Base-by-base conservation (phyloP, 768 basidiomycete species). In the Butyriboletus loyo region DNA sequence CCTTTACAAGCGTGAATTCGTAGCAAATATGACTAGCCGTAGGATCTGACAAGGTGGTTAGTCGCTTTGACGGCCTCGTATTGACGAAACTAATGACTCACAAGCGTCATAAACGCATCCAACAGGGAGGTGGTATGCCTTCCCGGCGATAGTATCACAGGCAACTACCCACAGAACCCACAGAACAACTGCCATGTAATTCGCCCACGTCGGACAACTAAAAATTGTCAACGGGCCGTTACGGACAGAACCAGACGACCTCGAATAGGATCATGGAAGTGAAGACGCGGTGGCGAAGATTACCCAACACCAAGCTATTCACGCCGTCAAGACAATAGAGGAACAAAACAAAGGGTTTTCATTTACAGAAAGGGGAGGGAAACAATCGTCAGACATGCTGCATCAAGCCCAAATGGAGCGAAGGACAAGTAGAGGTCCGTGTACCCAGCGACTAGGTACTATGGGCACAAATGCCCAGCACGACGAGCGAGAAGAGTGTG, bases 331-430 rank as follows among this genome's bases (percentile, higher is more conserved):
- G 34, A 38, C 8, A 24, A 24, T 21, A 35, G 32, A 24, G 21
- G 15, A 48, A 31, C n/a, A 22, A 49, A 19, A 32, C 0, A 13
- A n/a, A 15, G 3, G 7, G 7, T 11, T 10, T 8, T 38, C 34
- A 50, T 68, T 57, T 50, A 68, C 66, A 60, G 52, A 9, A 68
- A 2, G 7, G 60, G 62, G n/a, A 70, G 59, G 28, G 58, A 46
- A n/a, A 64, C 3, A 36, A 54, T 31, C 8, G 66, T 58, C 25
- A 68, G 35, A 44, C 32, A 48, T 34, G 50, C 47, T 7, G 35
- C 51, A 22, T 25, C 57, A n/a, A 62, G 19, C 7, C 56, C 65
- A 10, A 68, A 21, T 1, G 58, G 56, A 31, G n/a, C 44, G 47
- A 65, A 68, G 9, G 46, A 36, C 34, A 50, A 30, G 15, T 31